phyloP scores from a whole-genome alignment of 2,329 filamentous ascomycete species.

The Phialophora expanda region DNA sequence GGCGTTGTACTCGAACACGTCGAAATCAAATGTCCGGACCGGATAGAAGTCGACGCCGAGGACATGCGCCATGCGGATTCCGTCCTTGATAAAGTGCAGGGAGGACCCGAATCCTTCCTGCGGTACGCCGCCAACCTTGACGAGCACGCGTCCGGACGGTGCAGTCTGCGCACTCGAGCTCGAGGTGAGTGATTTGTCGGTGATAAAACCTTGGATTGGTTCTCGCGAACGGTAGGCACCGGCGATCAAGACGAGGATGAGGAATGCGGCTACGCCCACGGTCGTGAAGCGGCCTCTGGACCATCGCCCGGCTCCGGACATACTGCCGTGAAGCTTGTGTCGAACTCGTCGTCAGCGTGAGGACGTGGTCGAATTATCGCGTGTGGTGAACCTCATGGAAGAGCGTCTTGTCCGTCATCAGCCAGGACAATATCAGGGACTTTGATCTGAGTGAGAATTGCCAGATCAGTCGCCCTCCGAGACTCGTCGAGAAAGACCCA shows the following conservation, averaged over 20 bases:
- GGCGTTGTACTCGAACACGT: conserved; percentile 13
- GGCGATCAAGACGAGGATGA: neutral
- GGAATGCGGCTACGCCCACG: neutral
- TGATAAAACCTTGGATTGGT: neutral
- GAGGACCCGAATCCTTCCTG: conserved; percentile 12
- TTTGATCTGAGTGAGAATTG: neutral
- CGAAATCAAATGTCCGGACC: conserved; percentile 8
- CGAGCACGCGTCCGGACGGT: neutral
- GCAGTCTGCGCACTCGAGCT: neutral
- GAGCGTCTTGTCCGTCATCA: neutral
- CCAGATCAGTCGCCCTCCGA: neutral
- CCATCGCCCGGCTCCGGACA: neutral
- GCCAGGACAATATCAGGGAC: neutral
- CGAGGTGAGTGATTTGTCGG: neutral
- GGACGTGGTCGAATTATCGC: neutral
- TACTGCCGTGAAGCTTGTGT: neutral
- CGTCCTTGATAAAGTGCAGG: conserved; percentile 9
- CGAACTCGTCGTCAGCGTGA: neutral
- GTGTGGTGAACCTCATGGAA: neutral
- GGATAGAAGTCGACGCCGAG: conserved; percentile 10
- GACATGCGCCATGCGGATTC: conserved; percentile 7
- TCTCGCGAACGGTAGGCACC: conserved; percentile 1
- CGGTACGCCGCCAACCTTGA: conserved; percentile 11
- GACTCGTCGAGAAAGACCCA: neutral
- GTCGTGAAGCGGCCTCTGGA: neutral